A percentile compares a stretch with the other conserved stretches of the same genome.
Evolutionary conservation across 2,329 filamentous ascomycete genomes (phyloP).

Genomic region (Paecilomyces formosus): DNA sequence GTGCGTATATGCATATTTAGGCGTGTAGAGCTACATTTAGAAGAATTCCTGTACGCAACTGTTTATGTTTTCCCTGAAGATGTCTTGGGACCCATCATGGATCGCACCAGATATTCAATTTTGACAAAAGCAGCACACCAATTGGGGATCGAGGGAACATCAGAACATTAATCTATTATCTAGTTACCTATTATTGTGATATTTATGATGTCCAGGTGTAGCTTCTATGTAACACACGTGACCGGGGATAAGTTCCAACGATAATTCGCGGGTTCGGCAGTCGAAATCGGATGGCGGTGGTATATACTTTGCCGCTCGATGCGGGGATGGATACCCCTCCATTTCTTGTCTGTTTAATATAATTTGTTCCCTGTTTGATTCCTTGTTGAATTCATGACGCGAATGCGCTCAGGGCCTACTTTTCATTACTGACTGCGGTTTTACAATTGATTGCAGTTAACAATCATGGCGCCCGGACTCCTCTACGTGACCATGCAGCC

Average conservation of each 20-base stretch:
- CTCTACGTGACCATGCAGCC: conserved; percentile 86
- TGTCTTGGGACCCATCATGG: no score
- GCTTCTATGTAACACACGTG: background rate
- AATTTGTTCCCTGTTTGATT: background rate
- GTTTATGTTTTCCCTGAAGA: no score
- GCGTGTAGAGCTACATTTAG: no score
- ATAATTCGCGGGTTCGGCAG: background rate
- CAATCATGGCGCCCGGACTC: conserved; percentile 50
- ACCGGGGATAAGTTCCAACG: background rate
- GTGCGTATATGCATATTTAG: no score
- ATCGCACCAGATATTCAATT: no score
- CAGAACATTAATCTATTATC: no score
- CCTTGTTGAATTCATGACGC: background rate
- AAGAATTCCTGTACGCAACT: no score
- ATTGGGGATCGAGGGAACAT: no score
- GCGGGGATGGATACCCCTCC: background rate
- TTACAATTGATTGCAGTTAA: background rate
- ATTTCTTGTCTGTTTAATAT: background rate
- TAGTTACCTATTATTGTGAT: no score
- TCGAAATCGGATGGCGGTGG: background rate
- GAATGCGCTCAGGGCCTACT: background rate
- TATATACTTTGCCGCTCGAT: background rate
- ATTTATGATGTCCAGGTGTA: background rate
- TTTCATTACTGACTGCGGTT: background rate
- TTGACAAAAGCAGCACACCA: no score